phyloP scores from a whole-genome alignment of 2,329 filamentous ascomycete genomes.

The Scedosporium apiospermum region DNA sequence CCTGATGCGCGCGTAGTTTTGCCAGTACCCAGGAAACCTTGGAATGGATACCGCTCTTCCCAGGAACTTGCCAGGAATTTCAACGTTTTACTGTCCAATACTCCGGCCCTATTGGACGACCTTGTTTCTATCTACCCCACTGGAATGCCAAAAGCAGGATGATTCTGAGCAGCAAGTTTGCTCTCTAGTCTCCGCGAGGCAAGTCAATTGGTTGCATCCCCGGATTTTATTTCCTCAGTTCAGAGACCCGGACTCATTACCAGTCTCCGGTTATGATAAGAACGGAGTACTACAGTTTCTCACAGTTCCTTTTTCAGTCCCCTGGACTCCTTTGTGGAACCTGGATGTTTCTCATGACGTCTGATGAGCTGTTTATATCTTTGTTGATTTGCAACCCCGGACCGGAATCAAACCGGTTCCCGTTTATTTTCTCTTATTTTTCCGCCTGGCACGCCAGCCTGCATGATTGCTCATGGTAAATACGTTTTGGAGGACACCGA shows the following conservation, averaged over 20 bases:
- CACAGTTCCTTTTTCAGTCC: background rate
- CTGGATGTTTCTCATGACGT: background rate
- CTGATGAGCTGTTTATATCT: background rate
- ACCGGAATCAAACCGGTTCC: background rate
- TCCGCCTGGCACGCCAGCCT: background rate
- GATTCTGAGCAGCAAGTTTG: slow-evolving; percentile 6
- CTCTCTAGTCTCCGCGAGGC: background rate
- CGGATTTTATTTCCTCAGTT: background rate
- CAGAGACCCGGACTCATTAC: background rate
- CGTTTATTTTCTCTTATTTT: background rate
- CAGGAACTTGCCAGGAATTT: background rate
- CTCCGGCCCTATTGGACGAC: background rate
- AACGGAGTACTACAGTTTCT: background rate
- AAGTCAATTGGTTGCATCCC: background rate
- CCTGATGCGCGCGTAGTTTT: background rate
- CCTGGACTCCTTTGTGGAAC: background rate
- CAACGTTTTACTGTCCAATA: background rate
- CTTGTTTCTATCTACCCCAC: background rate
- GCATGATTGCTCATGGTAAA: background rate
- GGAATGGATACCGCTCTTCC: background rate
- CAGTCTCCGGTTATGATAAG: background rate
- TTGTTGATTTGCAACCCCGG: background rate
- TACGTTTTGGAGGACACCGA: background rate
- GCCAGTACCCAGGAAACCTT: background rate
- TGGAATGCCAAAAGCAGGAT: background rate